A percentile compares a stretch with the other conserved stretches of the same genome.
phyloP scores from a whole-genome alignment of 73 alveolate genomes.

The Tetrahymena thermophila region DNA sequence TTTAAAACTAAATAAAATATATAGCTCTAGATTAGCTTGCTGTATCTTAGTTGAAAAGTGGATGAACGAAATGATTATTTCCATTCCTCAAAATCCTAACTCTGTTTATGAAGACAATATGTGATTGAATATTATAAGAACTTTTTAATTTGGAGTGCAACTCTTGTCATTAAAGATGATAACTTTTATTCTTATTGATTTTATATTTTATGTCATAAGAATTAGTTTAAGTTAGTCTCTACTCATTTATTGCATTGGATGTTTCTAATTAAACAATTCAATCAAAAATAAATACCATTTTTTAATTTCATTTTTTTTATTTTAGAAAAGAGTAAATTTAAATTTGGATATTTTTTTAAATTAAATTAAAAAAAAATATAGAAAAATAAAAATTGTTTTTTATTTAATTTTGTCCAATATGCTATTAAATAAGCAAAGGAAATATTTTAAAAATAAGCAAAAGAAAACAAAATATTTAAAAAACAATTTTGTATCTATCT shows the following conservation, averaged over 20 bases:
- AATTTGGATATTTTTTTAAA: too few species aligned
- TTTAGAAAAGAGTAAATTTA: too few species aligned
- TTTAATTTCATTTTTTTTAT: too few species aligned
- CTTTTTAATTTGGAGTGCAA: neutral
- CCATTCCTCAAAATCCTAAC: conserved; percentile 19
- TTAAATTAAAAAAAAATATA: too few species aligned
- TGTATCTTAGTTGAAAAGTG: conserved; percentile 27
- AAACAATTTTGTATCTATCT: too few species aligned
- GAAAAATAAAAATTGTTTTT: too few species aligned
- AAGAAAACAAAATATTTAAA: too few species aligned
- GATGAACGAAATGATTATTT: conserved; percentile 44
- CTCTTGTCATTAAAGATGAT: neutral
- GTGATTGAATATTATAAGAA: neutral
- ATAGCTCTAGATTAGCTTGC: conserved; percentile 40
- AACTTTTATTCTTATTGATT: neutral
- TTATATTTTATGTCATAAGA: neutral
- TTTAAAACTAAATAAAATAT: neutral
- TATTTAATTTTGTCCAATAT: too few species aligned
- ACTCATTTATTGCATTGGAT: neutral
- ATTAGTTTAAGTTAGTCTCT: neutral
- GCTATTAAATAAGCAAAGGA: too few species aligned
- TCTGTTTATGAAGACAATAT: neutral
- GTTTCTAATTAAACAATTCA: neutral
- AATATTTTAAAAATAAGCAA: too few species aligned
- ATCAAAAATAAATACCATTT: neutral